Evolutionary conservation across 768 basidiomycete genomes (phyloP), one percentile per base, ranked within the genome.

Genomic region (Kwoniella mangroviensis): DNA sequence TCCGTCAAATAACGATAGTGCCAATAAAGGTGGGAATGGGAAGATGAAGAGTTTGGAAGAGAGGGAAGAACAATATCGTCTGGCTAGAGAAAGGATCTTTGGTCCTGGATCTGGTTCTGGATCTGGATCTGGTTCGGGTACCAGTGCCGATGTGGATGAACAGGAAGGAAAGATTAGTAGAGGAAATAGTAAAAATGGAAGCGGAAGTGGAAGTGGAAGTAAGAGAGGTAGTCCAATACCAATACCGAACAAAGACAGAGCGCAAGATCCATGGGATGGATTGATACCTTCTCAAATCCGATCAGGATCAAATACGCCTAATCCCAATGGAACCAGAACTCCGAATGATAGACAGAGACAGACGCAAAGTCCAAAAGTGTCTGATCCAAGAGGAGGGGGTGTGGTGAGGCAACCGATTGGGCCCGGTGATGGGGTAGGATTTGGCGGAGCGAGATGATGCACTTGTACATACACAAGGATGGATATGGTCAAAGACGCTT

Each of bases 41-140:
- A 42, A 54, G 79, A 86, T 85, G 1, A 81, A 81, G 62, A 76
- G 74, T 13, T 54, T 77, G 26, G 73, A 72, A 52, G 75, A 79
- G 66, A 63, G 75, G 45, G 79, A 76, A 49, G 77, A 75, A 45
- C 74, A 76, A 61, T 81, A 81, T 62, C 55, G 74, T 3, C 22
- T 77, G 10, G 77, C 79, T 1, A 63, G 79, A 67, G 79, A 81
- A 60, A 42, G 79, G 34, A 81, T 81, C 28, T 79, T 79, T 57
- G 78, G 75, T 4, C 10, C 58, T 24, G n/a, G 17, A 40, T 53
- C 45, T 6, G 56, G 13, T 22, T 57, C 61, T 26, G 53, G 53
- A 19, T 12, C 45, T 6, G 56, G 13, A 41, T 57, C 61, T 26
- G 53, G 53, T 11, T 12, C 68, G 10, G 24, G 26, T n/a, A 12